Percentiles rank a stretch among this genome's conserved stretches.
phyloP scores from a whole-genome alignment of 2,329 filamentous ascomycete genomes.

The Fusarium subglutinans region DNA sequence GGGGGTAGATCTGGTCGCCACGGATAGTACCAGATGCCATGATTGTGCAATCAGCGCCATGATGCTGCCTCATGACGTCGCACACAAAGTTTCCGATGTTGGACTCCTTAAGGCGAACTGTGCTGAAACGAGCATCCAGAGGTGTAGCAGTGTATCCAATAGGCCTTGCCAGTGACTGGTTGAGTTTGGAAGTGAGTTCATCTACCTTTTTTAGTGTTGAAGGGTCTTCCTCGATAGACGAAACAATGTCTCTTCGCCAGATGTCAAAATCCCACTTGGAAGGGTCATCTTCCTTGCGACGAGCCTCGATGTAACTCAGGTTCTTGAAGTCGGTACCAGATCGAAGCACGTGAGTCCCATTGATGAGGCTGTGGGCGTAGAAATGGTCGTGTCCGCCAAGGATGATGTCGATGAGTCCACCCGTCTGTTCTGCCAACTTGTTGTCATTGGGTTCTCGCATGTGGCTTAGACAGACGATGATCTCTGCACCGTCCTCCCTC shows the following conservation, averaged over 20 bases:
- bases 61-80: slow-evolving; percentile 88
- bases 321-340: slow-evolving; percentile 94
- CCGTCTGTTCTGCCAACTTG: slow-evolving; percentile 79
- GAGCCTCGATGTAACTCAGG: slow-evolving; percentile 84
- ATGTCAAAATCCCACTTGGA: slow-evolving; percentile 82
- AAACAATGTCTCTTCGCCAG: slow-evolving; percentile 76
- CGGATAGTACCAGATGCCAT: slow-evolving; percentile 89
- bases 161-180: slow-evolving; percentile 80
- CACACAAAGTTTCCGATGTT: slow-evolving; percentile 93
- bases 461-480: slow-evolving; percentile 85
- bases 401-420: slow-evolving; percentile 83
- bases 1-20: slow-evolving; percentile 88
- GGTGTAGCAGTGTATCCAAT: slow-evolving; percentile 85
- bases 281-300: slow-evolving; percentile 59
- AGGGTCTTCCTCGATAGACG: slow-evolving; percentile 71
- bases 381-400: slow-evolving; percentile 92
- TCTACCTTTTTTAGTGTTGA: slow-evolving; percentile 70
- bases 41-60: slow-evolving; percentile 80
- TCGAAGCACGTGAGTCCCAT: slow-evolving; percentile 83
- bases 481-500: slow-evolving; percentile 79
- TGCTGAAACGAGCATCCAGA: slow-evolving; percentile 86
- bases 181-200: slow-evolving; percentile 76
- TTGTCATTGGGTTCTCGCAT: slow-evolving; percentile 90
- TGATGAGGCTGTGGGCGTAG: slow-evolving; percentile 80
- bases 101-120: slow-evolving; percentile 78